Percentiles rank a stretch among this genome's conserved stretches.
Evolutionary conservation across 257 asterid species (phyloP).

Genomic region (Paulownia fortunei): DNA sequence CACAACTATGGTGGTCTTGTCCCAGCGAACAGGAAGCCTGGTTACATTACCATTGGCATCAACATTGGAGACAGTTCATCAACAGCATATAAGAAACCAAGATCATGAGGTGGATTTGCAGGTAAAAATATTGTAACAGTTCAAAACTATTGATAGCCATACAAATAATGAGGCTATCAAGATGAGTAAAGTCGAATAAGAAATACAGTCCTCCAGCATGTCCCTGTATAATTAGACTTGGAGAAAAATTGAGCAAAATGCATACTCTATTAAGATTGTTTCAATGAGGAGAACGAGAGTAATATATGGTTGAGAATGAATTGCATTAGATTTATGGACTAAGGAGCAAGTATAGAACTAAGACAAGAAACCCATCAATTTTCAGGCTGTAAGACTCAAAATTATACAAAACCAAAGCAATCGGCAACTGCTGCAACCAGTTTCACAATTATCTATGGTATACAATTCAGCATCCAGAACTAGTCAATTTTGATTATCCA

Average conservation of each 20-base stretch:
- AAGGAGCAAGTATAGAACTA: neutral
- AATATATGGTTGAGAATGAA: neutral
- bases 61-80: neutral
- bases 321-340: neutral
- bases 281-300: neutral
- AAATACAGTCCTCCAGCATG: too few relatives aligned
- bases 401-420: neutral
- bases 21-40: conserved; percentile 99
- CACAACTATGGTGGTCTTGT: conserved; percentile 85
- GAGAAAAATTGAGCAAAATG: neutral
- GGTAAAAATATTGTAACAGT: neutral
- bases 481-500: too few relatives aligned
- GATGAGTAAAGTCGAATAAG: neutral
- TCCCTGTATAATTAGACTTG: too few relatives aligned
- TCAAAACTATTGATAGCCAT: neutral
- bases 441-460: too few relatives aligned
- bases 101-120: neutral
- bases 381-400: neutral
- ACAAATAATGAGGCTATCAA: too few relatives aligned
- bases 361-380: neutral
- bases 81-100: neutral
- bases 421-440: neutral
- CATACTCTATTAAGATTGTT: neutral
- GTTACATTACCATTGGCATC: conserved; percentile 23
- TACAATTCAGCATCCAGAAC: too few relatives aligned